These are phyloP conservation scores for Phytophthora tubulina DNA, from an alignment of 352 stramenopile species.

Conservation along the genomic window DNA sequence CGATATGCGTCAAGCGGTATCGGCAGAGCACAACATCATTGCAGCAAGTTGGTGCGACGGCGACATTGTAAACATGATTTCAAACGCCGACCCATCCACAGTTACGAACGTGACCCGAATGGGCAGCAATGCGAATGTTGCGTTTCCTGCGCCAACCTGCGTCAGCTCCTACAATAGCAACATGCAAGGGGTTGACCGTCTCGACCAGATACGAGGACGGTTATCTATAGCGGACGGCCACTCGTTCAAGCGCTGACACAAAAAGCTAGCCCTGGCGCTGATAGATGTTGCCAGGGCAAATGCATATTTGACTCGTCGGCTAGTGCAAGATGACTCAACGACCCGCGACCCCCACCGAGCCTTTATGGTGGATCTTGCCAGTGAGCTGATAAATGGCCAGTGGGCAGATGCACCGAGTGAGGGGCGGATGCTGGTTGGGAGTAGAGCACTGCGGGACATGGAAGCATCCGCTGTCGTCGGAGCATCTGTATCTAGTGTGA, in stretches of 20 bases:
- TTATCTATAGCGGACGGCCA: slow-evolving; percentile 42
- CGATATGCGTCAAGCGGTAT: neutral
- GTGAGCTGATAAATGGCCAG: neutral
- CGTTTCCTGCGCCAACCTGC: slow-evolving; percentile 34
- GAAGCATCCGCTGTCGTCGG: neutral
- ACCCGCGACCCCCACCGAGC: neutral
- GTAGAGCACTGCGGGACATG: neutral
- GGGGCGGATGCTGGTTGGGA: neutral
- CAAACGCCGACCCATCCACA: slow-evolving; percentile 13
- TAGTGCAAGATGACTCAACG: neutral
- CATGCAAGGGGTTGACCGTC: slow-evolving; percentile 43
- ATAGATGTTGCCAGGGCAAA: neutral
- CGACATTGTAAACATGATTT: slow-evolving; percentile 4
- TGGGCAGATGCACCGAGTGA: neutral
- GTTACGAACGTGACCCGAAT: neutral
- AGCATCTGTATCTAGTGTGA: neutral
- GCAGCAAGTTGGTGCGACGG: slow-evolving; percentile 13
- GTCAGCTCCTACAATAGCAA: slow-evolving; percentile 39
- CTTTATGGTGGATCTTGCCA: neutral
- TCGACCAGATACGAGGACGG: slow-evolving; percentile 34
- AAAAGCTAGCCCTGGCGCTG: slow-evolving; percentile 31
- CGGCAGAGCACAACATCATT: neutral
- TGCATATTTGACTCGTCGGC: neutral
- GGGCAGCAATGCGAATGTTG: neutral
- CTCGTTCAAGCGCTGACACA: slow-evolving; percentile 43